Evolutionary conservation across 768 basidiomycete species (phyloP), one percentile per base, ranked within the genome.

Genomic region (Kwoniella dejecticola): DNA sequence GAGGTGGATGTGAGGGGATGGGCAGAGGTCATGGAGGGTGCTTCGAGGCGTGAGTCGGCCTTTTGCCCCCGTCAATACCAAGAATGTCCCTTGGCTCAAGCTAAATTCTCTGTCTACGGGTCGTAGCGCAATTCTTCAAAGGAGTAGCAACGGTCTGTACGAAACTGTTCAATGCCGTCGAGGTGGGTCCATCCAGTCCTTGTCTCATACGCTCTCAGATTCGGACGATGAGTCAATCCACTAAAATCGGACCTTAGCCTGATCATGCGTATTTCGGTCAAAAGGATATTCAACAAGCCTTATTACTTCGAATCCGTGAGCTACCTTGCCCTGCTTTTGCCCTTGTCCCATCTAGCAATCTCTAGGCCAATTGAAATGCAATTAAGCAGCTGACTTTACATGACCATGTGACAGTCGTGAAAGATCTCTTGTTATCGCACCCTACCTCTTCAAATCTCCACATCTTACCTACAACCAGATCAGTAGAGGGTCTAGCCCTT

Each of bases 211-310:
- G 29, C 17, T 24, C 2, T 29, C 50, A 40, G n/a, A 26, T n/a
- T 23, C 15, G 7, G 7, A 36, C 7, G 11, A 7, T 21, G 26
- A 36, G 42, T 44, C 46, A 40, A 53, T 29, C n/a, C 12, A 24
- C 19, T 26, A 17, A 10, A 19, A 6, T 47, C 26, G 13, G 27
- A 59, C 19, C 27, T 19, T 77, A 95, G 92, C 95, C 95, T 4
- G 90, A 89, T 45, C 85, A 87, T 66, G 87, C 89, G 21, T 97
- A 98, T 78, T 96, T 99, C 64, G 95, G 96, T 1, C 94, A 98
- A 79, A 98, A 98, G 76, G 95, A 98, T 76, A 96, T 99, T 55
- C 96, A 99, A 74, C 96, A 99, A 76, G 91, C 89, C 0, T 81
- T 97, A 15, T 80, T 99, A 45, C 82, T 98, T 30, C 87, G 88